Evolutionary conservation across 169 alveolate genomes (phyloP), one percentile per base, ranked within the genome.

Genomic region (Plasmodium cynomolgi): DNA sequence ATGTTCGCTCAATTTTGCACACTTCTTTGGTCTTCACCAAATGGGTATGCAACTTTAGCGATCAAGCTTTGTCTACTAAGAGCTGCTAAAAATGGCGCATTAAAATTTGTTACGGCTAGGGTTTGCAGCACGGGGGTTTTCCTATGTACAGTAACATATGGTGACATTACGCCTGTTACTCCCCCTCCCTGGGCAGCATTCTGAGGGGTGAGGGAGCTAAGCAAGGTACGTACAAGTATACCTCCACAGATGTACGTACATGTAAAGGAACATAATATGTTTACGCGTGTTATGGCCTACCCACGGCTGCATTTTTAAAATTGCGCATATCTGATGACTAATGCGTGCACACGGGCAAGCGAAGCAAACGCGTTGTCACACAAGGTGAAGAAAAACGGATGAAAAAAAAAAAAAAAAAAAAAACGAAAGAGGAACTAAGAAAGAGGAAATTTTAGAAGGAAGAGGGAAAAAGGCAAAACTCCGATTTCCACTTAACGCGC

Each of bases 21-120:
- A 68, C 31, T 68, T 20, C 5, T 23, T 68, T 68, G 77, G 37
- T 68, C n/a, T 68, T 29, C 77, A 68, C 77, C 77, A 68, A 68
- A 68, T 68, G 77, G 77, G 77, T 68, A 68, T 68, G 41, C 77
- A 68, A 68, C 37, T 68, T 68, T 68, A 68, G 77, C 31, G 77
- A 15, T 26, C n/a, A n/a, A 9, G 39, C n/a, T 29, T 68, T 68
- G 31, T 29, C 37, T 15, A 23, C 37, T 68, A 68, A 7, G 37
- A 3, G 77, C 31, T 68, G 62, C 62, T 17, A 50, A 50, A 11
- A 50, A 50, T 50, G 62, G 23, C 62, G 23, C 62, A 13, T 50
- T 50, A 50, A 50, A 15, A 0, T 50, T 17, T 50, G 62, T 13
- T 50, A 50, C 23, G n/a, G 62, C 23, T 1, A 50, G 9, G 3